Evolutionary conservation across 345 rosid genomes (phyloP), one percentile per base, ranked within the genome.

Genomic region (Mangifera indica): DNA sequence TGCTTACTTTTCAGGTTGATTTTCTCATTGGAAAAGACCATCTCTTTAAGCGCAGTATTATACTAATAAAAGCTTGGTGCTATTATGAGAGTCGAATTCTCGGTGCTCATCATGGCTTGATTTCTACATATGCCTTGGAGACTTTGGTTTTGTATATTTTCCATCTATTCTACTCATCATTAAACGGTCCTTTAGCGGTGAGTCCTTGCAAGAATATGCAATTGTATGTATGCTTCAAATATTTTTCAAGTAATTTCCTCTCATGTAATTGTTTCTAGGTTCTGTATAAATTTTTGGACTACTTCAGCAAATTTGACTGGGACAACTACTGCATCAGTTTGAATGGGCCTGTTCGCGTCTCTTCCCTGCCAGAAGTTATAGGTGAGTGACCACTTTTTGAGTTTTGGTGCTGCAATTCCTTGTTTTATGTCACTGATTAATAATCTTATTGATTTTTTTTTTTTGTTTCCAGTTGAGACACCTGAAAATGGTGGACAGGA

Each of bases 221-320:
- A 44, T 58, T 65, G 34, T n/a, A n/a, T n/a, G 65, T 60, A 54
- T 65, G 58, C 55, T 40, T 26, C 37, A 53, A 29, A 60, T 22
- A 51, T 65, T 63, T 44, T 48, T 18, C 18, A 6, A 25, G 53
- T 67, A 46, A 72, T 54, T 61, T 74, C 60, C 70, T 45, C 3
- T 72, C 55, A 53, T 68, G 24, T 70, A 55, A 67, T 67, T 64
- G 22, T 66, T 61, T 77, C 14, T 78, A 95, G 98, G 99, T 93
- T 45, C 81, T 95, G 45, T 83, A 85, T 74, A 91, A 83, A 78
- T 93, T 93, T 84, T 84, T 93, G 88, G 96, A 95, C 68, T 89
- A 88, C 84, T 95, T 88, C 75, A 92, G 98, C 91, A 89, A 92
- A 80, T 93, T 96, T 66, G 98, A 96, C 72, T 96, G 99, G 96